phyloP scores from a whole-genome alignment of 805 yeast genomes.

The Candida wancherniae region DNA sequence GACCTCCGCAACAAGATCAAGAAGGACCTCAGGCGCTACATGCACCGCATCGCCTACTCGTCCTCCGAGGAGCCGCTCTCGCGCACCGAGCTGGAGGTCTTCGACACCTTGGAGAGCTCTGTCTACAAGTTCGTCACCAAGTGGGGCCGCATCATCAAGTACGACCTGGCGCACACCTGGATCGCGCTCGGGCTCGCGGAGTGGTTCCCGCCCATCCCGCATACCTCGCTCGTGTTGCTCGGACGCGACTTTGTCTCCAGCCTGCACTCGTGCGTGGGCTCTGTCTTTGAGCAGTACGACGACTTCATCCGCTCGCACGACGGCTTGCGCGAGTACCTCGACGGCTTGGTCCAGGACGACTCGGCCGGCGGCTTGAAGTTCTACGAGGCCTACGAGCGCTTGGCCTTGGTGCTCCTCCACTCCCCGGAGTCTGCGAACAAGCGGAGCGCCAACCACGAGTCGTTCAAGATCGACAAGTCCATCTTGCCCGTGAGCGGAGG shows the following conservation, averaged over 20 bases:
- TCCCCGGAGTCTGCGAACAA: constrained; percentile 49
- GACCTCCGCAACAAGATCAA: constrained; percentile 34
- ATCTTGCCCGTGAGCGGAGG: constrained; percentile 55
- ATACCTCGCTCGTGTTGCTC: constrained; percentile 49
- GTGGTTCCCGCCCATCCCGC: constrained; percentile 70
- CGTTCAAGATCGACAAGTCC: constrained; percentile 27
- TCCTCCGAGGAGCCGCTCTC: constrained; percentile 25
- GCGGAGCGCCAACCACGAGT: constrained; percentile 4
- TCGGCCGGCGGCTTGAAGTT: constrained; percentile 43
- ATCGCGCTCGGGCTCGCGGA: constrained; percentile 83
- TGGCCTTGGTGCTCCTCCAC: constrained; percentile 71
- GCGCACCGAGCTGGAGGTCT: constrained; percentile 48
- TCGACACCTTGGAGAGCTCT: constrained; percentile 54
- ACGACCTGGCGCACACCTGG: constrained; percentile 84
- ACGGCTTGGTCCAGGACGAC: constrained; percentile 25
- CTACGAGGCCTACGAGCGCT: constrained; percentile 67
- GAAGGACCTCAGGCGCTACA: constrained; percentile 58
- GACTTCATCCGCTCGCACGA: constrained; percentile 32
- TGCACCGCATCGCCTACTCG: constrained; percentile 40
- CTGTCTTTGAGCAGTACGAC: constrained; percentile 35
- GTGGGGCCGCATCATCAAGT: constrained; percentile 75
- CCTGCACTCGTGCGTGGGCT: constrained; percentile 27
- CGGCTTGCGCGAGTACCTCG: constrained; percentile 19
- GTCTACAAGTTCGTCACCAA: constrained; percentile 60
- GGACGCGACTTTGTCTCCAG: constrained; percentile 42